A percentile compares a stretch with the other conserved stretches of the same genome.
phyloP scores from a whole-genome alignment of 805 yeast species.

The Ogataea henricii region DNA sequence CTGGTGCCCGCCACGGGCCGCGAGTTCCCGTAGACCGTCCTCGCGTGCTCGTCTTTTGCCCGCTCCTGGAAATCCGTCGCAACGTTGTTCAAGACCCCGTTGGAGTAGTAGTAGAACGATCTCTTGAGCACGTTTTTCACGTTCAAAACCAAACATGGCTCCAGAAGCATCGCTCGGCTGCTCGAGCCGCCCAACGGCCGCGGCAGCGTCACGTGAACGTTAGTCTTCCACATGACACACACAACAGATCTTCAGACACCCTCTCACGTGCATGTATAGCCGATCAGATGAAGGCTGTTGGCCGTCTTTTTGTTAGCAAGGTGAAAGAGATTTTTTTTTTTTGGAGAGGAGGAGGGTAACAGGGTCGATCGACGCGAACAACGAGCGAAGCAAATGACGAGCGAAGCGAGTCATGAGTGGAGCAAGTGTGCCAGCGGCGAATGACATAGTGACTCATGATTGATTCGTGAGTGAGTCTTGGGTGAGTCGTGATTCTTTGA shows the following conservation, averaged over 20 bases:
- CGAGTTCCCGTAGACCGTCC: not conserved
- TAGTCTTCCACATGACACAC: conserved; percentile 13
- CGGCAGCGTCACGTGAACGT: conserved; percentile 5
- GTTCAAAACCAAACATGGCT: not conserved
- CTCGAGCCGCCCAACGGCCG: conserved; percentile 4
- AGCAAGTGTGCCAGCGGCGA: no score
- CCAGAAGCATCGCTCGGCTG: conserved; percentile 1
- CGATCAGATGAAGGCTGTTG: not conserved
- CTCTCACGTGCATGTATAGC: not conserved
- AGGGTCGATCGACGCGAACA: conserved; percentile 4
- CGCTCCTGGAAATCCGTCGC: conserved; percentile 10
- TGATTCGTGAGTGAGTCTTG: no score
- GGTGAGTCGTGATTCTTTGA: no score
- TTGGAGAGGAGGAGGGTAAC: not conserved
- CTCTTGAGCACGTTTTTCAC: conserved; percentile 7
- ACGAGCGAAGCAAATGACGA: not conserved
- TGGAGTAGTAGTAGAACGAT: conserved; percentile 28
- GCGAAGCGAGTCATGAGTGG: not conserved
- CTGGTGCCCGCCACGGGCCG: not conserved
- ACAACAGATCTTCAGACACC: not conserved
- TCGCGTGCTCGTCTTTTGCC: not conserved
- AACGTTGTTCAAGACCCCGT: conserved; percentile 15
- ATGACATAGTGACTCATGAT: no score
- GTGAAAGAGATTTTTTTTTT: not conserved
- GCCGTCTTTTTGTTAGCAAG: not conserved